Evolutionary conservation across 495 filamentous ascomycete genomes (phyloP).

Genomic region (Halenospora varia): DNA sequence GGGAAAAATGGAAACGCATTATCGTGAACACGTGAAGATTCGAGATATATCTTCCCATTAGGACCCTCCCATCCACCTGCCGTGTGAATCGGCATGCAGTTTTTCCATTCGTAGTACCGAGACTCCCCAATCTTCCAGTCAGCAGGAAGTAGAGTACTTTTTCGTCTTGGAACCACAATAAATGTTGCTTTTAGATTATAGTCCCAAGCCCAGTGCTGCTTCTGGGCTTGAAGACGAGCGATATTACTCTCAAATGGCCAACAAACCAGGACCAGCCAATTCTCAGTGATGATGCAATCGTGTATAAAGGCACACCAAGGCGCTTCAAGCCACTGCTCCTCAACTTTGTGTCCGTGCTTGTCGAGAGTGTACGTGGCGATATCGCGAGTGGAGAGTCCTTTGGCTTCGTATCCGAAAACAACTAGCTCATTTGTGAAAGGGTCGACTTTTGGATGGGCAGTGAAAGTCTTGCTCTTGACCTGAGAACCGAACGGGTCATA

Average conservation of each 20-base stretch:
- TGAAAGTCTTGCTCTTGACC: constrained; percentile 50
- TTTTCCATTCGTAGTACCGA: too few species aligned
- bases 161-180: constrained; percentile 43
- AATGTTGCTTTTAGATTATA: constrained; percentile 46
- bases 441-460: constrained; percentile 57
- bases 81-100: too few species aligned
- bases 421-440: constrained; percentile 51
- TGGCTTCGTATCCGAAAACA: constrained; percentile 49
- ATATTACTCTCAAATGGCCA: too few species aligned
- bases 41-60: too few species aligned
- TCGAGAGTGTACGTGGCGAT: constrained; percentile 42
- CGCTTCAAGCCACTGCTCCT: constrained; percentile 43
- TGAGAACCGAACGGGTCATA: constrained; percentile 46
- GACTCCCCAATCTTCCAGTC: too few species aligned
- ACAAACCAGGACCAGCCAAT: constrained; percentile 49
- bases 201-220: constrained; percentile 41
- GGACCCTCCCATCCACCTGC: too few species aligned
- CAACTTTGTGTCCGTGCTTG: constrained; percentile 34
- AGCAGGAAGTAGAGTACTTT: constrained; percentile 35
- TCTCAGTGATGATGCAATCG: constrained; percentile 46
- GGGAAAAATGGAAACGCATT: constrained; percentile 40
- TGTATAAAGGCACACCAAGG: constrained; percentile 53
- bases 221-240: constrained; percentile 43
- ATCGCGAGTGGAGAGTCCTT: constrained; percentile 39
- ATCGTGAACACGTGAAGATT: too few species aligned